Base-by-base conservation (phyloP, 2,329 filamentous ascomycete species). In the Gaeumannomyces tritici region DNA sequence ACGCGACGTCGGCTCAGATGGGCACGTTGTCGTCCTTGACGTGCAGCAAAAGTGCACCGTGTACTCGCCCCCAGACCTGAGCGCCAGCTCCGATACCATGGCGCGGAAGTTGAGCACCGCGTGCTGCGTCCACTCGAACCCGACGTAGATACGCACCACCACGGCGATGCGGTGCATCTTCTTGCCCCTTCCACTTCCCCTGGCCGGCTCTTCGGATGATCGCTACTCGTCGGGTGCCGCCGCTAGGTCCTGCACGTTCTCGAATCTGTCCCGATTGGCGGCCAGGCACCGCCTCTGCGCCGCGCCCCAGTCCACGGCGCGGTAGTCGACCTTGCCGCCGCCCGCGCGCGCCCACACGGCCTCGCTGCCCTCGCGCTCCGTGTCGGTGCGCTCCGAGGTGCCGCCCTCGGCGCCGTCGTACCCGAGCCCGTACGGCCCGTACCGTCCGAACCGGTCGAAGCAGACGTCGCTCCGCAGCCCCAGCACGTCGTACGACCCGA, bases 401-500 rank as follows among this genome's bases (percentile, higher is more conserved):
- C 92, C 92, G 18, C 92, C 92, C 65, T 85, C 83, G 62, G 85
- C 83, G 64, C 83, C 81, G 68, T 83, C 85, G 73, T 96, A 96
- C n/a, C 92, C 92, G 55, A 92, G 78, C 0, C 92, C 92, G 70
- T 96, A 96, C 0, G 91, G 89, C 0, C 91, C 92, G 51, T 93
- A 84, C 58, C 92, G 84, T 24, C 91, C 90, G 70, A 91, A 96
- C 7, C 92, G 84, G 70, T 96, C 92, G 71, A 96, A 96, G 75
- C 92, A 96, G 18, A 96, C 79, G 68, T 95, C 88, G 64, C 91
- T 83, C 27, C 87, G 80, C 55, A 96, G 74, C 0, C 90, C 91
- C 5, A 96, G 76, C 57, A 91, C 72, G 18, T 85, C 80, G 70
- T 95, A 88, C 0, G 89, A 93, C 4, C 92, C 92, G 67, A 95